phyloP scores from a whole-genome alignment of 2,329 filamentous ascomycete species.

The Aureobasidium subglaciale region DNA sequence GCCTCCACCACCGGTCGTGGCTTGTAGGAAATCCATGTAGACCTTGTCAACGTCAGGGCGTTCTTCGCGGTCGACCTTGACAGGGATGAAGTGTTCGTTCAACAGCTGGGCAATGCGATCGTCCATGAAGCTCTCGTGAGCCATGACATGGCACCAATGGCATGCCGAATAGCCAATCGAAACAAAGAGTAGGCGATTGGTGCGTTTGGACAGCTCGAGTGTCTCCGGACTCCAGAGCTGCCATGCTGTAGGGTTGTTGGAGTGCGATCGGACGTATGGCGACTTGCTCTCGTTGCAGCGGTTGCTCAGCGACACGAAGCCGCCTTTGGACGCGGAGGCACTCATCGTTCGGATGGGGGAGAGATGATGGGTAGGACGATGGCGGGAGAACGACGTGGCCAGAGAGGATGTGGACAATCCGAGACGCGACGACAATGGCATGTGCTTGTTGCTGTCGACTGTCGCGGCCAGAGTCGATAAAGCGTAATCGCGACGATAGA shows the following conservation, averaged over 20 bases:
- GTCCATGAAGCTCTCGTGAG: slow-evolving; percentile 84
- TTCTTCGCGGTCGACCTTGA: slow-evolving; percentile 90
- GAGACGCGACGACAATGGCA: slow-evolving; percentile 7
- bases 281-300: slow-evolving; percentile 55
- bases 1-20: slow-evolving; percentile 79
- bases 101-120: slow-evolving; percentile 71
- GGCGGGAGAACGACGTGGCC: neutral
- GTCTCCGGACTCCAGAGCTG: slow-evolving; percentile 77
- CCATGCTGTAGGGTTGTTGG: slow-evolving; percentile 81
- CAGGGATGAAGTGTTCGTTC: slow-evolving; percentile 81
- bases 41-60: slow-evolving; percentile 89
- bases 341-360: neutral
- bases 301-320: slow-evolving; percentile 34
- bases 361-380: neutral
- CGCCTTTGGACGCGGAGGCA: neutral
- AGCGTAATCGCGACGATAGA: no score
- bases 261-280: slow-evolving; percentile 66
- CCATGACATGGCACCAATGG: slow-evolving; percentile 89
- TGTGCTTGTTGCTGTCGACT: slow-evolving; percentile 1
- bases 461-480: neutral
- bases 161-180: slow-evolving; percentile 94
- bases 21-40: slow-evolving; percentile 98
- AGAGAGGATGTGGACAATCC: neutral
- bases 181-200: slow-evolving; percentile 85
- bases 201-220: slow-evolving; percentile 65